Base-by-base conservation (phyloP, 371 early-diverging fungal genomes). In the Apophysomyces elegans region DNA sequence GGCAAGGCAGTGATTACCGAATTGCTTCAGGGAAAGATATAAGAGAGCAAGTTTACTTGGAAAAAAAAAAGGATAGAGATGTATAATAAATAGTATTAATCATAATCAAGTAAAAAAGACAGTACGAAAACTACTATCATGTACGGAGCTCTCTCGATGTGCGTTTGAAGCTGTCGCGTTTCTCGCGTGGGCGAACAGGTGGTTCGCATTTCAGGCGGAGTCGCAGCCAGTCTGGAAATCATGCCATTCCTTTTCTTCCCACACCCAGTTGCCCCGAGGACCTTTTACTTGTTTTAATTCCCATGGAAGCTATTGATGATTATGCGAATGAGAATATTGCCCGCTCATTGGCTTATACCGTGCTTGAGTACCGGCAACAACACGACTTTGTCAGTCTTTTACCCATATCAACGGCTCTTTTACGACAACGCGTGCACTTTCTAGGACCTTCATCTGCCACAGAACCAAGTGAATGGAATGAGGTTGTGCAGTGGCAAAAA, bases 231-330 rank as follows among this genome's bases (percentile, higher is more conserved):
- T 18, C 26, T 16, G 36, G 26, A 45, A 47, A 18, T 35, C 36
- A 62, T 47, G 62, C 21, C 46, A 37, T 50, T 18, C 46, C 32
- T 26, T 26, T 47, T 35, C 11, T 59, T 59, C 39, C 38, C 59
- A 18, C 59, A 36, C 58, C n/a, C n/a, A 57, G n/a, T 13, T 56
- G 16, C 38, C 59, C 46, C n/a, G 56, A 37, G 21, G 14, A 38
- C 35, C 37, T 41, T 56, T 58, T 59, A 35, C 32, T 43, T 61
- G 46, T 54, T 44, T 68, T 62, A 45, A 60, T 44, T 64, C 14
- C 64, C 37, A 36, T 83, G 84, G 80, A 83, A 71, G 84, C 84
- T 11, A 83, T 83, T 68, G 83, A 83, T 64, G 78, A 79, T 56
- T 76, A 67, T 50, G 78, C 79, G n/a, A 80, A 78, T 58, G 80